Percentiles rank a stretch among this genome's conserved stretches.
These are phyloP conservation scores for Berkeleyomyces basicola DNA, from an alignment of 2,329 filamentous ascomycete genomes.

Conservation along the genomic window DNA sequence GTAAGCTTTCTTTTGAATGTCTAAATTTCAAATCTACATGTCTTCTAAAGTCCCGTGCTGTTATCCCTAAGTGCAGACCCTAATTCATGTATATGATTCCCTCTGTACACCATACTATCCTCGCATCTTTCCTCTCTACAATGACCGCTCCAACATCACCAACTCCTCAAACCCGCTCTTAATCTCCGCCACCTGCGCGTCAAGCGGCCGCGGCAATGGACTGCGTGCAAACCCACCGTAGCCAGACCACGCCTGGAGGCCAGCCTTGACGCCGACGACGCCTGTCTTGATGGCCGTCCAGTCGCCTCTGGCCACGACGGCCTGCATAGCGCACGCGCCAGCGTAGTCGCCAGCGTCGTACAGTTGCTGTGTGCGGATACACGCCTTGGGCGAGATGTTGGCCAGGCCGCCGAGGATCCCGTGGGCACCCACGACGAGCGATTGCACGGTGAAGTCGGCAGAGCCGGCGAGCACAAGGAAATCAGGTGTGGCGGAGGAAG, in stretches of 20 bases:
- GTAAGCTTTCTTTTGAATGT: too few relatives aligned
- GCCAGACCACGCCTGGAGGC: conserved; percentile 25
- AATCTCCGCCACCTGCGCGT: conserved; percentile 22
- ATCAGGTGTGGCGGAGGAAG: conserved; percentile 12
- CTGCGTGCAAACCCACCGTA: conserved; percentile 25
- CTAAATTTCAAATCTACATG: too few relatives aligned
- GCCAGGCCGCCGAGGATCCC: conserved; percentile 27
- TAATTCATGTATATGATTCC: background rate
- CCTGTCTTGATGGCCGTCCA: conserved; percentile 32
- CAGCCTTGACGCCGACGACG: conserved; percentile 32
- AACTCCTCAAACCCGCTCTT: conserved; percentile 23
- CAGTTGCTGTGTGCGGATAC: conserved; percentile 22
- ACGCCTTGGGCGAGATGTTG: conserved; percentile 25
- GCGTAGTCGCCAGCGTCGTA: conserved; percentile 21
- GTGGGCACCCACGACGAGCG: conserved; percentile 24
- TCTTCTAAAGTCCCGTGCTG: too few relatives aligned
- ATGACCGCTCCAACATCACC: conserved; percentile 19
- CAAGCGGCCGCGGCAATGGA: conserved; percentile 23
- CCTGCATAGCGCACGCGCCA: conserved; percentile 24
- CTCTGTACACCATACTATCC: background rate
- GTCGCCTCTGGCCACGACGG: conserved; percentile 28
- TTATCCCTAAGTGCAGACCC: too few relatives aligned
- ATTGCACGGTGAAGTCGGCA: conserved; percentile 27
- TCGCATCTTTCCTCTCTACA: background rate
- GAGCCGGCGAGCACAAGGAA: conserved; percentile 29